A percentile compares a stretch with the other conserved stretches of the same genome.
phyloP scores from a whole-genome alignment of 2,329 filamentous ascomycete species.

The Venturia pyrina region DNA sequence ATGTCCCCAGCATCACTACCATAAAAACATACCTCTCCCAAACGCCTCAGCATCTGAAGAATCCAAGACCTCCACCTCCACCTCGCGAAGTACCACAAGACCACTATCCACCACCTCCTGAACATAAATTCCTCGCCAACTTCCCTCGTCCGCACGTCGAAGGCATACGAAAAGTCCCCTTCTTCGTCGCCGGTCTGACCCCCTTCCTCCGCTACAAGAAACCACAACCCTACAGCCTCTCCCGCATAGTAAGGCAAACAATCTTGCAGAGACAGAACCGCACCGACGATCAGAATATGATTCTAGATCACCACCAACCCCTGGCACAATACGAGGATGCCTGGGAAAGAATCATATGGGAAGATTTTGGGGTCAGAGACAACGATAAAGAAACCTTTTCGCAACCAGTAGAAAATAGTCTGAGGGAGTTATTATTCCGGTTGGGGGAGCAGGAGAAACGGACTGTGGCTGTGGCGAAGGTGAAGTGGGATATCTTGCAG shows the following conservation, averaged over 20 bases:
- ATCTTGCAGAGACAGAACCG: conserved; percentile 34
- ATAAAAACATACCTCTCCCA: conserved; percentile 20
- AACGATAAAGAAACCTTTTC: conserved; percentile 12
- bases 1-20: conserved; percentile 19
- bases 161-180: conserved; percentile 49
- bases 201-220: conserved; percentile 59
- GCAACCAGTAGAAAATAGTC: conserved; percentile 14
- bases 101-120: conserved; percentile 28
- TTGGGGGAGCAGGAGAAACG: conserved; percentile 22
- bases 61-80: conserved; percentile 31
- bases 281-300: conserved; percentile 27
- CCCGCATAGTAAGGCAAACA: conserved; percentile 47
- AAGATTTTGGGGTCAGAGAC: conserved; percentile 17
- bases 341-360: conserved; percentile 35
- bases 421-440: conserved; percentile 14
- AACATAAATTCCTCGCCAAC: conserved; percentile 37
- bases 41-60: conserved; percentile 19
- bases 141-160: conserved; percentile 40
- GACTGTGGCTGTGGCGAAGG: conserved; percentile 25
- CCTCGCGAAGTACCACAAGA: conserved; percentile 17
- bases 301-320: conserved; percentile 33
- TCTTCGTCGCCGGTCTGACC: conserved; percentile 44
- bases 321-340: conserved; percentile 35
- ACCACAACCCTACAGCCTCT: conserved; percentile 52
- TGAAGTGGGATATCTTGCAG: conserved; percentile 39